These are phyloP conservation scores for Mycena alexandri DNA, from an alignment of 768 basidiomycete genomes.

Conservation along the genomic window DNA sequence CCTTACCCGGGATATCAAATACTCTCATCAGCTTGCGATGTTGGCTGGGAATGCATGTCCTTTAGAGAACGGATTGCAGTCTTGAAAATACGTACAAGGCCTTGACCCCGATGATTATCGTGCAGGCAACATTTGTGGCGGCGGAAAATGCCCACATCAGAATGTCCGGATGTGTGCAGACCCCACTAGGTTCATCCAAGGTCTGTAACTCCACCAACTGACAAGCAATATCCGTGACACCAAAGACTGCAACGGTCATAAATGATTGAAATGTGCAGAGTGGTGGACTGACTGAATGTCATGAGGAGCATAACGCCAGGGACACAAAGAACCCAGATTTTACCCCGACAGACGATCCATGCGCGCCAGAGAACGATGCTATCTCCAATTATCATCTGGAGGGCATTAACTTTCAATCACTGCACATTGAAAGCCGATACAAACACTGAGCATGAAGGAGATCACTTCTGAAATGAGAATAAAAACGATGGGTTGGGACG, in stretches of 20 bases:
- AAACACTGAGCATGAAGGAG: conserved; percentile 25
- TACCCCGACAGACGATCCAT: conserved; percentile 16
- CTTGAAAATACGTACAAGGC: conserved; percentile 25
- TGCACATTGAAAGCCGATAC: too few species aligned
- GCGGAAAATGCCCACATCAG: conserved; percentile 6
- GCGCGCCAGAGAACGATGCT: conserved; percentile 31
- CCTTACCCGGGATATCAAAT: background rate
- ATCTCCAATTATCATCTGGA: conserved; percentile 31
- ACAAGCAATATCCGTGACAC: too few species aligned
- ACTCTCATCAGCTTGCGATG: conserved; percentile 16
- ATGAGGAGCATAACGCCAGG: conserved; percentile 21
- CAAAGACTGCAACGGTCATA: too few species aligned
- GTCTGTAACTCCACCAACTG: too few species aligned
- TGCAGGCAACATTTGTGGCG: conserved; percentile 25
- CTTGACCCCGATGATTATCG: conserved; percentile 14
- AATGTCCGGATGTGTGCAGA: too few species aligned
- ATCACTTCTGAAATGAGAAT: too few species aligned
- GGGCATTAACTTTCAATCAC: too few species aligned
- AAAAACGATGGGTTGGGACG: too few species aligned
- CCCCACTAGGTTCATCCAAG: too few species aligned
- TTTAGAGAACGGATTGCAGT: background rate
- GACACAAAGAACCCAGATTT: conserved; percentile 5
- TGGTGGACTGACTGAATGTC: conserved; percentile 13
- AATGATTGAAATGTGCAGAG: background rate
- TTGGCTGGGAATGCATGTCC: conserved; percentile 7